phyloP scores from a whole-genome alignment of 306 rosid species.

The Ochetophila trinervis region DNA sequence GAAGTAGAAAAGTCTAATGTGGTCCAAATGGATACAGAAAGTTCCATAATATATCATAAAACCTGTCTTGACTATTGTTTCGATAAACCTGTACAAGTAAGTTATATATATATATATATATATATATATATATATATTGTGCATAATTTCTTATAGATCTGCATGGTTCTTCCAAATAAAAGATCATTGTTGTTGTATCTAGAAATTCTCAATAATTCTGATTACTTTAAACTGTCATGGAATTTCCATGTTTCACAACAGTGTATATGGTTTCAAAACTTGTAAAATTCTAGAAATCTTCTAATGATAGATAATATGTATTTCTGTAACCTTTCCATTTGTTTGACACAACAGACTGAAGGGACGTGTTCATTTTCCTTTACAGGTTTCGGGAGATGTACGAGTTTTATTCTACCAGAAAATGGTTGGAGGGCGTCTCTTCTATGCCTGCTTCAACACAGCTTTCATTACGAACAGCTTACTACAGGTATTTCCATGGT shows the following conservation, averaged over 20 bases:
- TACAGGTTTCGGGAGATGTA: constrained; percentile 84
- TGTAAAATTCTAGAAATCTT: background rate
- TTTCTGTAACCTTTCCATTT: background rate
- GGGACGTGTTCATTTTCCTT: background rate
- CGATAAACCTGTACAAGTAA: constrained; percentile 69
- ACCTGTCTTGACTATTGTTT: constrained; percentile 80
- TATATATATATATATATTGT: no score
- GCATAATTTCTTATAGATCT: no score
- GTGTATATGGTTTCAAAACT: background rate
- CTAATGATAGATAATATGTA: background rate
- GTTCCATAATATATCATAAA: constrained; percentile 65
- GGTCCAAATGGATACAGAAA: constrained; percentile 96
- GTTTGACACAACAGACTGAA: no score
- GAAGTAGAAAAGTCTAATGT: constrained; percentile 52
- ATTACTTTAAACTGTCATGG: no score
- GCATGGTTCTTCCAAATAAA: no score
- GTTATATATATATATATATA: no score
- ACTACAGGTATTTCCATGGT: constrained; percentile 55
- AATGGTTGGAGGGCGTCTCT: constrained; percentile 88
- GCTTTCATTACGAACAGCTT: constrained; percentile 81
- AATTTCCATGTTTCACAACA: no score
- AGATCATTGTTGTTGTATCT: no score
- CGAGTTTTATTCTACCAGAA: constrained; percentile 83
- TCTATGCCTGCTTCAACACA: constrained; percentile 91
- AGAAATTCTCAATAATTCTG: no score